Evolutionary conservation across 352 stramenopile genomes (phyloP), one percentile per base, ranked within the genome.

Genomic region (Phytophthora melonis): DNA sequence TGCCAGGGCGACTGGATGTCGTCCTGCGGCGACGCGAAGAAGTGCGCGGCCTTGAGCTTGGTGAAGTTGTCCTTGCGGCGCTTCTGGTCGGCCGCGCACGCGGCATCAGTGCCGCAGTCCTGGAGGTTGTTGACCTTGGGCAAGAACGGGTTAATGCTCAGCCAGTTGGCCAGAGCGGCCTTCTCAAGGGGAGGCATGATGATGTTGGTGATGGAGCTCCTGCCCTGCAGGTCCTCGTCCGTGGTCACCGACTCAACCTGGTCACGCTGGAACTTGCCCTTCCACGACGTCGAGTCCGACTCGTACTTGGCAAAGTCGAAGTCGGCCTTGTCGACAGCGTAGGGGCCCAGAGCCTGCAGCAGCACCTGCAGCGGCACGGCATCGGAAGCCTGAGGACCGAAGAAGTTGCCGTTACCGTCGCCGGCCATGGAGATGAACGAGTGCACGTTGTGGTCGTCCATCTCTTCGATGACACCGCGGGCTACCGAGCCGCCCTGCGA

Each of bases 371-470:
- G 71, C 3, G 81, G 81, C 13, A 78, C 60, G 1, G 49, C 58
- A 27, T 89, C 81, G 5, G 58, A 77, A 1, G 64, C 52, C 55
- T 89, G 81, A 4, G 84, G 82, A 7, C 80, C 82, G 57, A 81
- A 84, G 53, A 89, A 88, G 69, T 86, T 81, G 50, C 84, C 84
- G 52, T 91, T 88, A 11, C 78, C 73, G 3, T 79, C 71, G 3
- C 84, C 82, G 11, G 84, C 82, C 25, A 89, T 68, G 39, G 74
- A 86, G 66, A 91, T 79, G 68, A 79, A 82, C 36, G 74, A 82
- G 60, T 84, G 69, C 3, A 83, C 80, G 4, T 84, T 83, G 74
- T 88, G 84, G 66, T 88, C 75, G 49, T 91, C 78, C 81, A 86
- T 87, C 19, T 87, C 76, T 63, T 89, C 78, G 23, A 89, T 75